Base-by-base conservation (phyloP, 2,329 filamentous ascomycete genomes). In the Intubia oerlemansii region DNA sequence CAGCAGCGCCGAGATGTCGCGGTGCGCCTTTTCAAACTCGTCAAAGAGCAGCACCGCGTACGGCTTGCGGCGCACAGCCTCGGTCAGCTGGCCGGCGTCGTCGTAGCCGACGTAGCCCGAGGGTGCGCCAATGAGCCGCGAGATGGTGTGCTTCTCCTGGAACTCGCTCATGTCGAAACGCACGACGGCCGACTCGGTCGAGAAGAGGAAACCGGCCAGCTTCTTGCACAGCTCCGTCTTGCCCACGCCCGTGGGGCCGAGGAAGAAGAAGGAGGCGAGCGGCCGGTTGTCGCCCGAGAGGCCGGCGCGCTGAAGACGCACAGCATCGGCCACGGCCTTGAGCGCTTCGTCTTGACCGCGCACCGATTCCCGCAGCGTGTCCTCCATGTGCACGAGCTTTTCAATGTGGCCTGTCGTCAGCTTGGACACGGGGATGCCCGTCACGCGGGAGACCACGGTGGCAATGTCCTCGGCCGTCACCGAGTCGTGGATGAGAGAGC, bases 141-240 rank as follows among this genome's bases (percentile, higher is more conserved):
- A 91, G 32, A 95, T 78, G 4, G 88, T 95, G 46, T 95, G 85
- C 50, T 91, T 92, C 47, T 95, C 88, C 45, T 91, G 82, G 48
- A 93, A 95, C 45, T 98, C 88, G 41, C 72, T 80, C 88, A 95
- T 95, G 50, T 95, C 88, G 49, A 95, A 95, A 19, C 88, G 67
- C 19, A 93, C 69, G 16, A 98, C 81, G 3, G 88, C 85, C 17
- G 71, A 70, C 42, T 92, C 80, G 2, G 81, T 92, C 1, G 78
- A 88, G 53, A 95, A 98, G 21, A 98, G 59, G 54, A 93, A 95
- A 33, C 65, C 66, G 2, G 88, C 88, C 41, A 98, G 73, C 47
- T 90, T 85, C 59, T 95, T 95, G 61, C 84, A 92, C 1, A 95
- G 67, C 46, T 95, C 84, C 4, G 88, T 98, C 57, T 95, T 98